Percentiles rank a stretch among this genome's conserved stretches.
phyloP scores from a whole-genome alignment of 176 grass and related monocot genomes.

The Aegilops speltoides region DNA sequence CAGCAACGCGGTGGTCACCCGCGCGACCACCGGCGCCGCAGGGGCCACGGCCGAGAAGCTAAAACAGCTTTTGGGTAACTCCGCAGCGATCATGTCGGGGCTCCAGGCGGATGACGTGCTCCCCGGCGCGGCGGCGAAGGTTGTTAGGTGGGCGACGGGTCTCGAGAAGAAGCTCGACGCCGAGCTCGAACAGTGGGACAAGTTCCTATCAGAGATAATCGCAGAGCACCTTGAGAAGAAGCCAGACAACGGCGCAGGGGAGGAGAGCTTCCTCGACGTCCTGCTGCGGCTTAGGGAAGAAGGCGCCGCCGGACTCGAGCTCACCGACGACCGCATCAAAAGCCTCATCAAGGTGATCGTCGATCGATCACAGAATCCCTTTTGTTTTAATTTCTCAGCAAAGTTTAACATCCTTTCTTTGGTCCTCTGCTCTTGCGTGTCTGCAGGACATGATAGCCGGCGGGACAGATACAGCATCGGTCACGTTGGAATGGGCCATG shows the following conservation, averaged over 20 bases:
- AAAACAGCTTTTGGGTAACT: conserved; percentile 35
- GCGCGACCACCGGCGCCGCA: conserved; percentile 22
- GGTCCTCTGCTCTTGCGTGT: background rate
- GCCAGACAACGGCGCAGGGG: background rate
- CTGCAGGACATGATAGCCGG: conserved; percentile 61
- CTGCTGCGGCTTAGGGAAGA: conserved; percentile 45
- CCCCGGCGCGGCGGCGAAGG: conserved; percentile 30
- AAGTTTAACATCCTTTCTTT: background rate
- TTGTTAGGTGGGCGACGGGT: conserved; percentile 36
- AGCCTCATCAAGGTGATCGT: conserved; percentile 34
- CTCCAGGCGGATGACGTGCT: conserved; percentile 54
- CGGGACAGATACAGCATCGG: conserved; percentile 51
- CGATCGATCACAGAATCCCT: background rate
- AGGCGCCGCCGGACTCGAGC: conserved; percentile 18
- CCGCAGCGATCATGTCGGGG: conserved; percentile 18
- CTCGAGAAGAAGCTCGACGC: conserved; percentile 43
- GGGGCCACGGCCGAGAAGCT: conserved; percentile 23
- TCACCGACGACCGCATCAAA: conserved; percentile 50
- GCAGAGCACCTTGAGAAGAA: conserved; percentile 49
- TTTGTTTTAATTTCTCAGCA: background rate
- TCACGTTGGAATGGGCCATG: conserved; percentile 65
- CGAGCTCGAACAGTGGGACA: conserved; percentile 30
- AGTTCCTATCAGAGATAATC: conserved; percentile 44
- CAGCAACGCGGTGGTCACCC: conserved; percentile 52
- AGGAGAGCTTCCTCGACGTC: conserved; percentile 59